Evolutionary conservation across 2,329 filamentous ascomycete species (phyloP).

Genomic region (Pyrenophora graminea): DNA sequence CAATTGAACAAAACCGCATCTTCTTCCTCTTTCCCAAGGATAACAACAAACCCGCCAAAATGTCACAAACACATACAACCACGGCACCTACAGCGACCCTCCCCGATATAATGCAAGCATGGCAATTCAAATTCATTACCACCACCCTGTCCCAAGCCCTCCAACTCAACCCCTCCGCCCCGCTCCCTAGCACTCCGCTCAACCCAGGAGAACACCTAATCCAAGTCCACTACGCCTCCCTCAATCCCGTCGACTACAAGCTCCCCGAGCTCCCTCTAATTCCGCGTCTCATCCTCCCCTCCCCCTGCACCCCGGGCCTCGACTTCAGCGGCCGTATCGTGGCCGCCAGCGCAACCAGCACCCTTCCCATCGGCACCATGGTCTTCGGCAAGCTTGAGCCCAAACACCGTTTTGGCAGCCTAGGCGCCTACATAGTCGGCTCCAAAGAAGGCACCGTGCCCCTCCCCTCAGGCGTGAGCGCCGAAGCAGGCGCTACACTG

Average conservation of each 20-base stretch:
- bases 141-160: conserved; percentile 21
- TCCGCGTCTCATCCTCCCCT: conserved; percentile 23
- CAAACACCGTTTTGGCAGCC: conserved; percentile 25
- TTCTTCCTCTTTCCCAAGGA: too few relatives aligned
- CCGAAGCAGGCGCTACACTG: conserved; percentile 23
- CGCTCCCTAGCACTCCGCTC: conserved; percentile 11
- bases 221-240: conserved; percentile 21
- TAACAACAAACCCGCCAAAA: neutral
- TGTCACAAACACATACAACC: conserved; percentile 7
- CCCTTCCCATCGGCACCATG: conserved; percentile 19
- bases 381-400: conserved; percentile 32
- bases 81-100: conserved; percentile 2
- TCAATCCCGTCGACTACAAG: conserved; percentile 35
- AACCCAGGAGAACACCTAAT: conserved; percentile 18
- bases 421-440: conserved; percentile 29
- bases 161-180: conserved; percentile 11
- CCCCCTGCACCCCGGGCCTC: conserved; percentile 29
- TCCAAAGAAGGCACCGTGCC: conserved; percentile 23
- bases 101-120: conserved; percentile 29
- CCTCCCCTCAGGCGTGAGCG: conserved; percentile 15
- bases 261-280: conserved; percentile 23
- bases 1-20: too few relatives aligned
- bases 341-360: conserved; percentile 4
- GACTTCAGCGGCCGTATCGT: conserved; percentile 26
- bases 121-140: conserved; percentile 25